Conservation (phyloP, 305 asterid genomes). For the Fraxinus latifolia region DNA sequence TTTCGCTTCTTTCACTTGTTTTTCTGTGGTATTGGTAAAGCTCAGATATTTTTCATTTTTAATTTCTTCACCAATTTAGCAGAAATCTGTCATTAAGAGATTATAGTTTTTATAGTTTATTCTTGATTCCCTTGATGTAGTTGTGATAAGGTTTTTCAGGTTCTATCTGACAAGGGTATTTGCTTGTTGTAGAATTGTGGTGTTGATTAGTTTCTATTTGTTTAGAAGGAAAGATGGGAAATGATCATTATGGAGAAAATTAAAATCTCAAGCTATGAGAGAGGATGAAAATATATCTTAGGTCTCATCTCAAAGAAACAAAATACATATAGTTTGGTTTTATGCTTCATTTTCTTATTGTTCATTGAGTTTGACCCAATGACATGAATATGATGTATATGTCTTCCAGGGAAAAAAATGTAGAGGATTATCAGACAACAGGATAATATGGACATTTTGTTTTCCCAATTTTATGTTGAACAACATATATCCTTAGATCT, state of each 20-base stretch:
- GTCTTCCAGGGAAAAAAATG: neutral
- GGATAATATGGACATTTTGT: neutral
- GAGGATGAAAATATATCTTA: neutral
- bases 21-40: neutral
- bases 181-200: neutral
- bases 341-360: neutral
- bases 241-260: neutral
- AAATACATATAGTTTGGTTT: neutral
- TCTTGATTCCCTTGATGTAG: neutral
- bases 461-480: neutral
- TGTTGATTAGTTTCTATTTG: neutral
- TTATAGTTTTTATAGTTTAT: neutral
- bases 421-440: neutral
- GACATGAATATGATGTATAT: neutral
- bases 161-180: neutral
- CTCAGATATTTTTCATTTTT: neutral
- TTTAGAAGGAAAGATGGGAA: neutral
- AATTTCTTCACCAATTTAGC: neutral
- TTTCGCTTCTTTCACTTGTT: neutral
- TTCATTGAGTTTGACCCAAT: neutral
- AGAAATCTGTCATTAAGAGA: neutral
- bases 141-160: neutral
- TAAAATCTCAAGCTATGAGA: neutral
- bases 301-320: neutral
- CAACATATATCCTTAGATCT: neutral